Percentiles rank a stretch among this genome's conserved stretches.
Conservation (phyloP, 768 basidiomycete genomes). For the Russula sp. region DNA sequence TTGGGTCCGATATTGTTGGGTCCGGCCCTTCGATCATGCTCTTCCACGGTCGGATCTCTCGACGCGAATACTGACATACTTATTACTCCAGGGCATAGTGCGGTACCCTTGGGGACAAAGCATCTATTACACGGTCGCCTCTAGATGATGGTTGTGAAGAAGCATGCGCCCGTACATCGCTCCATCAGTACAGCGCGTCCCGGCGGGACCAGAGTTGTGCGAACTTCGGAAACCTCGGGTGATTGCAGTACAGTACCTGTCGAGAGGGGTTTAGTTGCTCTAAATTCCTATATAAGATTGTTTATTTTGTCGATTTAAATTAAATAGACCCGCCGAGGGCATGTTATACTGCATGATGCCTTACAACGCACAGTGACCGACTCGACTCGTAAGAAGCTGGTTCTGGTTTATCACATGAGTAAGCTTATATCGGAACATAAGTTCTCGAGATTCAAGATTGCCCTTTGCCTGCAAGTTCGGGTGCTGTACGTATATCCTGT, state of each 20-base stretch:
- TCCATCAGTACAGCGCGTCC: not conserved
- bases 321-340: no score
- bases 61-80: not conserved
- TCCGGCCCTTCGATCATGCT: not conserved
- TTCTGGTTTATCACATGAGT: no score
- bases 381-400: no score
- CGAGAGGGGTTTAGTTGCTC: not conserved
- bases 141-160: conserved; percentile 20
- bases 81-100: not conserved
- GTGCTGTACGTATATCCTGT: no score
- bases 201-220: no score
- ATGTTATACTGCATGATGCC: no score
- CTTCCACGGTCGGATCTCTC: not conserved
- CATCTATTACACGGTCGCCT: not conserved
- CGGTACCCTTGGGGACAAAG: conserved; percentile 1
- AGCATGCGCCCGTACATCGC: not conserved
- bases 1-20: not conserved
- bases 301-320: no score
- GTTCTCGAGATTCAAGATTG: no score
- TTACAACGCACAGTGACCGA: no score
- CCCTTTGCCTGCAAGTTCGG: no score
- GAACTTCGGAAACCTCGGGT: not conserved
- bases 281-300: not conserved
- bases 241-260: not conserved
- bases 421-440: no score